phyloP scores from a whole-genome alignment of 257 asterid genomes.

The Gentiana dahurica region DNA sequence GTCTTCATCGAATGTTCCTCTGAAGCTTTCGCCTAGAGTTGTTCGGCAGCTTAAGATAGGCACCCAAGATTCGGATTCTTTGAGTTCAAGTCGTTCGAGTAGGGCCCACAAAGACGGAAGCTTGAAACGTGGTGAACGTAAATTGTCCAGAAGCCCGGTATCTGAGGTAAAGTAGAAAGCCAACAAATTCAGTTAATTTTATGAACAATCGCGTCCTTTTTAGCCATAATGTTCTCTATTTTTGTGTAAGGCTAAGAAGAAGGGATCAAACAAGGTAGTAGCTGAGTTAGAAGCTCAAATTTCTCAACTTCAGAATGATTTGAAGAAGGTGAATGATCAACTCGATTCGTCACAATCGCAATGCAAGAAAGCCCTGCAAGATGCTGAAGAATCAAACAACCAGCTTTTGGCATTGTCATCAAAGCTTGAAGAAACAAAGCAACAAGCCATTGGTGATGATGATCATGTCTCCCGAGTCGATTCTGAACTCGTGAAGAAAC shows the following conservation, averaged over 20 bases:
- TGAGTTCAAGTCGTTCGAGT: slow-evolving; percentile 32
- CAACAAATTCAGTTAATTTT: too few species aligned
- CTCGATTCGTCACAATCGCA: slow-evolving; percentile 53
- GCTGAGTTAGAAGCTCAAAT: slow-evolving; percentile 64
- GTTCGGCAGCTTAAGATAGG: slow-evolving; percentile 65
- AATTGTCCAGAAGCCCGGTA: slow-evolving; percentile 43
- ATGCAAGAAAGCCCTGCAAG: slow-evolving; percentile 59
- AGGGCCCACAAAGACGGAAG: slow-evolving; percentile 51
- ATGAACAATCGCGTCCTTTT: too few species aligned
- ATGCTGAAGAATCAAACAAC: slow-evolving; percentile 56
- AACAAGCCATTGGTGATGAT: slow-evolving; percentile 12
- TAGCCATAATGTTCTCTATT: not conserved
- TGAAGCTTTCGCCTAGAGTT: slow-evolving; percentile 52
- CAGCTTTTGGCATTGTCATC: slow-evolving; percentile 40
- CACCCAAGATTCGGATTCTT: slow-evolving; percentile 33
- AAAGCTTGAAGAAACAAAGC: slow-evolving; percentile 47
- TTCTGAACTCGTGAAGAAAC: slow-evolving; percentile 34
- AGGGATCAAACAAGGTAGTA: slow-evolving; percentile 41
- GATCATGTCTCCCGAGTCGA: slow-evolving; percentile 16
- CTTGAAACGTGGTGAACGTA: slow-evolving; percentile 44
- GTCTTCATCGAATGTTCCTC: slow-evolving; percentile 23
- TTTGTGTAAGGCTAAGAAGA: slow-evolving; percentile 26
- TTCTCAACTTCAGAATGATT: slow-evolving; percentile 71
- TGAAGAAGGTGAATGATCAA: slow-evolving; percentile 55
- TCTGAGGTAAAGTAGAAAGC: slow-evolving; percentile 42